phyloP scores from a whole-genome alignment of 176 grass and related monocot genomes.

The Eragrostis nindensis region DNA sequence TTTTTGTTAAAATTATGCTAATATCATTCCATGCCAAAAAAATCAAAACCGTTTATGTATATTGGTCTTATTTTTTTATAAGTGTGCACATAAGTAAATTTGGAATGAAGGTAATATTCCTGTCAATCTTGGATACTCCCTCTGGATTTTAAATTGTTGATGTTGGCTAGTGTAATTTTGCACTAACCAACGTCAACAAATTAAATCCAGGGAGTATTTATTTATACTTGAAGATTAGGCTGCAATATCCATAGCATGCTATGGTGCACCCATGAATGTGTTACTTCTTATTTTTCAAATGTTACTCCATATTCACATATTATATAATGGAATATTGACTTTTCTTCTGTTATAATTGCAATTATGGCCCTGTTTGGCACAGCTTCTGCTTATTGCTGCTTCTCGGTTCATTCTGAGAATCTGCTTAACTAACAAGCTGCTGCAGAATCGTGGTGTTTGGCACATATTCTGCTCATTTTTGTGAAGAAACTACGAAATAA shows the following conservation, averaged over 20 bases:
- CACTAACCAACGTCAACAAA: too few relatives aligned
- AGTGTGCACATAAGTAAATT: constrained; percentile 5
- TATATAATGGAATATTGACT: background rate
- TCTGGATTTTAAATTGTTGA: too few relatives aligned
- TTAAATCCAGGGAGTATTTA: background rate
- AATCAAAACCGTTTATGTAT: background rate
- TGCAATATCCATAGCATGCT: constrained; percentile 27
- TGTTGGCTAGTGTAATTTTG: too few relatives aligned
- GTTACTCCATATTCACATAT: background rate
- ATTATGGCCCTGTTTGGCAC: background rate
- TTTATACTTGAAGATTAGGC: constrained; percentile 8
- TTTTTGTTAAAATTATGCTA: background rate
- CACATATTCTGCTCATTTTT: too few relatives aligned
- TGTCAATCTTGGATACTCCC: background rate
- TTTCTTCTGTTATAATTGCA: constrained; percentile 15
- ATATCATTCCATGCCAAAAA: background rate
- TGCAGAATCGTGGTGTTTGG: too few relatives aligned
- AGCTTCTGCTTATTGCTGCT: too few relatives aligned
- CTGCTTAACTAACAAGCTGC: too few relatives aligned
- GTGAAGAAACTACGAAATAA: too few relatives aligned
- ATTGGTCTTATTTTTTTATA: background rate
- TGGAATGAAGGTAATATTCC: background rate
- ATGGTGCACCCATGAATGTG: constrained; percentile 4
- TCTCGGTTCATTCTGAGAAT: too few relatives aligned
- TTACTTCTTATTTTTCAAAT: background rate